Percentiles rank a stretch among this genome's conserved stretches.
These are phyloP conservation scores for Fagopyrum tataricum DNA, from an alignment of 148 eudicot genomes.

Conservation along the genomic window DNA sequence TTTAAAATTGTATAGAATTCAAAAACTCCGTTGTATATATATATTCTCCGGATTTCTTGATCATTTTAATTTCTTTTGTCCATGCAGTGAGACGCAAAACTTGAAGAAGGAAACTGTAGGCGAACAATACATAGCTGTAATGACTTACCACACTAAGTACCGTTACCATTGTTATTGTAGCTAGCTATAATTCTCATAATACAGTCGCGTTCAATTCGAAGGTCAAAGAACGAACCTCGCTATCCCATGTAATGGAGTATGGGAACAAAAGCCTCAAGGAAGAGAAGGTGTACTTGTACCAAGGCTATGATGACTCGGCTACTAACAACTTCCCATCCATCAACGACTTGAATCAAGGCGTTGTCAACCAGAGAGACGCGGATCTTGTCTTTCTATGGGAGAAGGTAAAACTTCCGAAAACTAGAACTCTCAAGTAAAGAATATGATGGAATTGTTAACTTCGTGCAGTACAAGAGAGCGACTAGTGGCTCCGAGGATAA, in stretches of 20 bases:
- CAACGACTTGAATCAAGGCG: constrained; percentile 34
- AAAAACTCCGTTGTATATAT: no score
- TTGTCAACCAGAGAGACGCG: constrained; percentile 85
- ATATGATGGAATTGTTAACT: no score
- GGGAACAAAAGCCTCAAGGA: constrained; percentile 60
- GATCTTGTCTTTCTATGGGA: constrained; percentile 81
- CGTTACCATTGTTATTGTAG: neutral
- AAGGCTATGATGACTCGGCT: constrained; percentile 39
- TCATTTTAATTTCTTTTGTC: neutral
- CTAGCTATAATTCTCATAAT: neutral
- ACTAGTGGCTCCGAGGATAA: constrained; percentile 29
- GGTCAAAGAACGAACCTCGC: constrained; percentile 84
- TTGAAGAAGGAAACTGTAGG: constrained; percentile 63
- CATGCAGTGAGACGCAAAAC: constrained; percentile 72
- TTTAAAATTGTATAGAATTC: no score
- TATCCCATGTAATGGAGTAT: constrained; percentile 93
- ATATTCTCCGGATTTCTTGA: no score
- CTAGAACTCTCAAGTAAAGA: no score
- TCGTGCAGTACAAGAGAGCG: constrained; percentile 44
- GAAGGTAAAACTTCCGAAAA: constrained; percentile 37
- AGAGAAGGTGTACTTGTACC: constrained; percentile 46
- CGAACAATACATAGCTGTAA: constrained; percentile 58
- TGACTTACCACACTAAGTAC: no score
- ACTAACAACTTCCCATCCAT: constrained; percentile 52
- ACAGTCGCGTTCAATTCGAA: no score